A percentile compares a stretch with the other conserved stretches of the same genome.
These are phyloP conservation scores for Globisporangium paddicum DNA, from an alignment of 352 stramenopile species.

Conservation along the genomic window DNA sequence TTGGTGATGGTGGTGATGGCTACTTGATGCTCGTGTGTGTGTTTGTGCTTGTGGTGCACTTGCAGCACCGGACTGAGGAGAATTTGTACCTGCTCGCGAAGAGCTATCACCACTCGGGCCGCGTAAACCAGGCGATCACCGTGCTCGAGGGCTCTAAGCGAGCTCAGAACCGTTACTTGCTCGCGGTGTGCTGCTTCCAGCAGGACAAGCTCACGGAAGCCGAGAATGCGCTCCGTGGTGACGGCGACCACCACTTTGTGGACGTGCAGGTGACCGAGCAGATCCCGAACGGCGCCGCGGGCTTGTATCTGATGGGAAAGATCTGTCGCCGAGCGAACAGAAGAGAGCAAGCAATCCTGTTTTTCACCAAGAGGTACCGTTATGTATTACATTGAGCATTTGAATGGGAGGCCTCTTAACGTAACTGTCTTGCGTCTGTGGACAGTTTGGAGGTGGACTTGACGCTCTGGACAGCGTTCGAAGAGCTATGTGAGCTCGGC, in stretches of 20 bases:
- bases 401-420: background rate
- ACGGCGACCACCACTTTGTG: conserved; percentile 20
- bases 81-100: conserved; percentile 57
- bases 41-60: background rate
- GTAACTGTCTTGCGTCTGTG: background rate
- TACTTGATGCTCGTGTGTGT: conserved; percentile 11
- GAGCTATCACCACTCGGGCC: conserved; percentile 61
- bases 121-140: conserved; percentile 40
- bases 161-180: conserved; percentile 57
- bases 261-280: conserved; percentile 24
- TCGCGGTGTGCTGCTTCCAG: conserved; percentile 73
- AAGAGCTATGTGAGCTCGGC: conserved; percentile 92
- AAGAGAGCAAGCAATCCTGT: conserved; percentile 87
- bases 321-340: conserved; percentile 89
- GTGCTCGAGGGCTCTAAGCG: conserved; percentile 40
- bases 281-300: conserved; percentile 86
- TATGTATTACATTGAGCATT: conserved; percentile 2
- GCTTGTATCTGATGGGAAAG: conserved; percentile 89
- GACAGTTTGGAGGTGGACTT: conserved; percentile 87
- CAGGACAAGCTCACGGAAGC: conserved; percentile 74
- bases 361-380: conserved; percentile 81
- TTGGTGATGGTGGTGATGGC: too few species aligned
- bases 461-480: conserved; percentile 91
- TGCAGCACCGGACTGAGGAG: conserved; percentile 46
- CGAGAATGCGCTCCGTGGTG: conserved; percentile 87